A percentile compares a stretch with the other conserved stretches of the same genome.
These are phyloP conservation scores for Avena eriantha DNA, from an alignment of 176 grass and related monocot species.

Conservation along the genomic window DNA sequence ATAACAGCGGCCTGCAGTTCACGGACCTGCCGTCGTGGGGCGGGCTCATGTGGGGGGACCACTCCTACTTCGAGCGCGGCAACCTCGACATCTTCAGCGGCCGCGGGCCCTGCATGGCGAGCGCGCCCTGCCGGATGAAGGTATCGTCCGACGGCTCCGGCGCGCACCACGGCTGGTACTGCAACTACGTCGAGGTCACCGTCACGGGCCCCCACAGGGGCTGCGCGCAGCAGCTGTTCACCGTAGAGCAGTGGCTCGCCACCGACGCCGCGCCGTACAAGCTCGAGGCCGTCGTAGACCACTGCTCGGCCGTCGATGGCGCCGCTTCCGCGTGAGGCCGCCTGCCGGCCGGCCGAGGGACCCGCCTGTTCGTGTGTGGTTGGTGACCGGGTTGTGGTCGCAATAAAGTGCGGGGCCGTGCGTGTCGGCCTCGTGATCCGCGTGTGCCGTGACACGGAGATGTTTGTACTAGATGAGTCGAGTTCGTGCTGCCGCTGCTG, in stretches of 20 bases:
- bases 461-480: neutral
- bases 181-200: conserved; percentile 94
- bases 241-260: conserved; percentile 95
- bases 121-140: conserved; percentile 64
- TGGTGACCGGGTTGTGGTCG: neutral
- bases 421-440: neutral
- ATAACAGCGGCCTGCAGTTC: conserved; percentile 62
- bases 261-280: conserved; percentile 63
- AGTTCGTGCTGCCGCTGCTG: neutral
- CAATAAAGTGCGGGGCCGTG: too few species aligned
- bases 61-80: conserved; percentile 94
- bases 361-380: neutral
- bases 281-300: conserved; percentile 61
- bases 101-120: conserved; percentile 75
- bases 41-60: conserved; percentile 60
- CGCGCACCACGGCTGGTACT: conserved; percentile 88
- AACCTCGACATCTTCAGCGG: conserved; percentile 99
- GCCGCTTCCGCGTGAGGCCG: neutral
- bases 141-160: conserved; percentile 76
- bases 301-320: conserved; percentile 35
- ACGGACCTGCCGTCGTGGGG: conserved; percentile 78
- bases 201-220: conserved; percentile 69
- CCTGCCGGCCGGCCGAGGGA: too few species aligned
- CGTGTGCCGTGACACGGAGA: neutral
- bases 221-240: conserved; percentile 76